Evolutionary conservation across 2,329 filamentous ascomycete species (phyloP).

Genomic region (Dactylellina drechsleri): DNA sequence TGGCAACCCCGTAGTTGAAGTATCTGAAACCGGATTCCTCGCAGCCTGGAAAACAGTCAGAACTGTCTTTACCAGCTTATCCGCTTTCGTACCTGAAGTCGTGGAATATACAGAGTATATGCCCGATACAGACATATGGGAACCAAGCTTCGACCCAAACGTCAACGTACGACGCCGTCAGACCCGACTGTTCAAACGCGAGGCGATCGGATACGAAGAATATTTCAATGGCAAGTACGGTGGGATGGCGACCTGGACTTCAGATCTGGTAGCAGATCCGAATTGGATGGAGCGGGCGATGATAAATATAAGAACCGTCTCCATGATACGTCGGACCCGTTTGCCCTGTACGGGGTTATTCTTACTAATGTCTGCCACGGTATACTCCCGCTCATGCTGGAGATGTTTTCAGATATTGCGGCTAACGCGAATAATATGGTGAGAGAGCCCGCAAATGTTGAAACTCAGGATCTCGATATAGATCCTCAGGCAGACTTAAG

Average conservation of each 20-base stretch:
- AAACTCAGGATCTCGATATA: background rate
- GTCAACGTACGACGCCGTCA: slow-evolving; percentile 13
- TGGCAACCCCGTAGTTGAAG: background rate
- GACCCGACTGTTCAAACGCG: slow-evolving; percentile 14
- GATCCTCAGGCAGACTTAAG: background rate
- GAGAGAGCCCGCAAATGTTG: background rate
- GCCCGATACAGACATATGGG: background rate
- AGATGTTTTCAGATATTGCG: slow-evolving; percentile 26
- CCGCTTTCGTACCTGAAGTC: background rate
- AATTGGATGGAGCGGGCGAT: slow-evolving; percentile 18
- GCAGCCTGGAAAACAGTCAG: slow-evolving; percentile 3
- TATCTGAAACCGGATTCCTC: slow-evolving; percentile 20
- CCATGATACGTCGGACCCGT: background rate
- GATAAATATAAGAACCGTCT: background rate
- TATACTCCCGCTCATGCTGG: slow-evolving; percentile 13
- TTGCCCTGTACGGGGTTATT: background rate
- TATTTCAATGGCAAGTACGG: slow-evolving; percentile 32
- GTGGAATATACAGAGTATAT: background rate
- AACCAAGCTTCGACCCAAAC: background rate
- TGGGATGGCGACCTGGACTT: slow-evolving; percentile 3
- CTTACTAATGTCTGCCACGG: background rate
- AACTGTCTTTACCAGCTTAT: background rate
- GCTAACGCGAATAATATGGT: slow-evolving; percentile 10
- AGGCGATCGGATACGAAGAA: slow-evolving; percentile 26
- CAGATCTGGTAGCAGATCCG: slow-evolving; percentile 6